These are phyloP conservation scores for Clarireedia homoeocarpa DNA, from an alignment of 2,329 filamentous ascomycete genomes.

Conservation along the genomic window DNA sequence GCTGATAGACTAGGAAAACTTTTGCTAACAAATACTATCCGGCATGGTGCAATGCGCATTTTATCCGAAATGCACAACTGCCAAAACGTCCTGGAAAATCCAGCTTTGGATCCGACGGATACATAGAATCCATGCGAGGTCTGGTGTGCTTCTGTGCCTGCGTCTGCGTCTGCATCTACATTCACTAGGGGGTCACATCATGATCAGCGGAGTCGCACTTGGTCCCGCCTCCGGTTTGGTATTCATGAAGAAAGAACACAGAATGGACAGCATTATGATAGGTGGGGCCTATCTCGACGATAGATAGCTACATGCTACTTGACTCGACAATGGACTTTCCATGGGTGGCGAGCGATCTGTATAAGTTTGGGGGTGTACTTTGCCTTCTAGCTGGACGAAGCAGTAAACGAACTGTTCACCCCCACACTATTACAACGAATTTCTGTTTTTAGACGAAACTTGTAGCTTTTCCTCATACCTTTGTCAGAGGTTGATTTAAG, in stretches of 20 bases:
- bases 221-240: background rate
- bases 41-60: background rate
- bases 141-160: slow-evolving; percentile 7
- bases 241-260: background rate
- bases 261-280: slow-evolving; percentile 5
- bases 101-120: background rate
- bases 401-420: slow-evolving; percentile 2
- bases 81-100: background rate
- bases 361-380: slow-evolving; percentile 12
- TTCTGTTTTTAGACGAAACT: slow-evolving; percentile 2
- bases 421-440: slow-evolving; percentile 13
- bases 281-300: slow-evolving; percentile 1
- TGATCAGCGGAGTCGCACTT: background rate
- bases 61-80: background rate
- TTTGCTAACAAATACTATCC: too few species aligned
- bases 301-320: slow-evolving; percentile 18
- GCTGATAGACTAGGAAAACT: too few species aligned
- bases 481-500: slow-evolving; percentile 6
- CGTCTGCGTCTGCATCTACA: background rate
- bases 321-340: slow-evolving; percentile 11
- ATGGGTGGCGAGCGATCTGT: slow-evolving; percentile 1
- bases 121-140: background rate
- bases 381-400: background rate
- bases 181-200: background rate
- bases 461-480: slow-evolving; percentile 7